Evolutionary conservation across 1,284 basidiomycete species (phyloP).

Genomic region (Melampsora americana): DNA sequence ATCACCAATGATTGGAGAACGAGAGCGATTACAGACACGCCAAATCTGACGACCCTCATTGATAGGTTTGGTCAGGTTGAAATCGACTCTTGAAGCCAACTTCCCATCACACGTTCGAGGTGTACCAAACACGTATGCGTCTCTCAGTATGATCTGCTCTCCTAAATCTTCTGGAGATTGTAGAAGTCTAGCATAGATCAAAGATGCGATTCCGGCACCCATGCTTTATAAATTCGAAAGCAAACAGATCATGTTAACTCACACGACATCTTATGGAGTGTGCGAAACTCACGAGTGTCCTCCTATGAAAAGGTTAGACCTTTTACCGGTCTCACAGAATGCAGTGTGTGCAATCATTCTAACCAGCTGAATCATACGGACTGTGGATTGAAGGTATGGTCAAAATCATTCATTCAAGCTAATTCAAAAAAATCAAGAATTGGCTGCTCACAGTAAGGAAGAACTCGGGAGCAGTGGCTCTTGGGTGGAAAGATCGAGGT

Average conservation of each 20-base stretch:
- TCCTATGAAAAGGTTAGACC: constrained; percentile 11
- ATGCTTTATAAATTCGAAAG: constrained; percentile 2
- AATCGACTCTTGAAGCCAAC: too few species aligned
- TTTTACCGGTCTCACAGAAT: not conserved
- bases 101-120: constrained; percentile 22
- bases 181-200: constrained; percentile 26
- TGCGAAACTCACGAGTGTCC: too few species aligned
- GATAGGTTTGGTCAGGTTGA: constrained; percentile 10
- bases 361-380: constrained; percentile 17
- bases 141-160: constrained; percentile 3
- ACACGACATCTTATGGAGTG: too few species aligned
- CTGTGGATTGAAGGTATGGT: not conserved
- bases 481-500: constrained; percentile 12
- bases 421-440: not conserved
- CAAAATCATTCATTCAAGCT: not conserved
- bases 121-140: constrained; percentile 16
- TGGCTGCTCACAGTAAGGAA: constrained; percentile 16
- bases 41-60: constrained; percentile 11
- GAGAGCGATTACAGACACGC: constrained; percentile 5
- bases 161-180: constrained; percentile 30
- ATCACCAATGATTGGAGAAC: constrained; percentile 15
- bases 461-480: not conserved
- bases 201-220: constrained; percentile 17
- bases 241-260: too few species aligned
- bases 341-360: constrained; percentile 14